phyloP scores from a whole-genome alignment of 1,139 yeast species.

The Chernovozyma aurita region DNA sequence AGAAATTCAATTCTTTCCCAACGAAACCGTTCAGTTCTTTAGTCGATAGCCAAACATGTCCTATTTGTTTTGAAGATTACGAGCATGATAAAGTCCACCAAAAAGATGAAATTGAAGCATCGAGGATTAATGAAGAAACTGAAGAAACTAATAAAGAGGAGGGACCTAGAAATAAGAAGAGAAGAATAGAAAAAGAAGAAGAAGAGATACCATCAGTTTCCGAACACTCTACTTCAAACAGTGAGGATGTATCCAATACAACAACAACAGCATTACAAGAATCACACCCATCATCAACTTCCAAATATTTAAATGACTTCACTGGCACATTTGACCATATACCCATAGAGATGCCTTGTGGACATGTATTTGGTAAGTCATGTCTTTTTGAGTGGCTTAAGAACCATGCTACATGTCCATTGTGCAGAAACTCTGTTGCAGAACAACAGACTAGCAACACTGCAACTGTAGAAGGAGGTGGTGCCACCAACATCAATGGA shows the following conservation, averaged over 20 bases:
- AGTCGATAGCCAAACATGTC: slow-evolving; percentile 27
- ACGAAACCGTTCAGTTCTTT: slow-evolving; percentile 25
- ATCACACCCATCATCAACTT: slow-evolving; percentile 1
- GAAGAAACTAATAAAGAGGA: background rate
- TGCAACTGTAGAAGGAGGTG: background rate
- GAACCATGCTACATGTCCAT: slow-evolving; percentile 68
- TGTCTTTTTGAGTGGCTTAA: slow-evolving; percentile 77
- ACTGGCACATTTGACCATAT: slow-evolving; percentile 46
- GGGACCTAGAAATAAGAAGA: background rate
- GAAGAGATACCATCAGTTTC: background rate
- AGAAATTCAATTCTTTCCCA: slow-evolving; percentile 48
- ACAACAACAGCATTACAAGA: slow-evolving; percentile 3
- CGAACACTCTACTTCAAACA: background rate
- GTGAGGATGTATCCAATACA: slow-evolving; percentile 4
- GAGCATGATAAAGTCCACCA: background rate
- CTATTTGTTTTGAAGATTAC: slow-evolving; percentile 67
- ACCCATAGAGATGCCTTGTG: slow-evolving; percentile 75
- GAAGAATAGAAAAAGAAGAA: background rate
- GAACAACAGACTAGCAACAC: slow-evolving; percentile 6
- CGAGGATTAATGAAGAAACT: slow-evolving; percentile 2
- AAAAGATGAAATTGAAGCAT: slow-evolving; percentile 16
- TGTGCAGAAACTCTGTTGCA: slow-evolving; percentile 62
- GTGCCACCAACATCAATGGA: background rate
- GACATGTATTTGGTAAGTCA: slow-evolving; percentile 68
- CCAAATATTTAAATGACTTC: slow-evolving; percentile 21